Evolutionary conservation across 2,329 filamentous ascomycete genomes (phyloP), one percentile per base, ranked within the genome.

Genomic region (Penicillium sp.): DNA sequence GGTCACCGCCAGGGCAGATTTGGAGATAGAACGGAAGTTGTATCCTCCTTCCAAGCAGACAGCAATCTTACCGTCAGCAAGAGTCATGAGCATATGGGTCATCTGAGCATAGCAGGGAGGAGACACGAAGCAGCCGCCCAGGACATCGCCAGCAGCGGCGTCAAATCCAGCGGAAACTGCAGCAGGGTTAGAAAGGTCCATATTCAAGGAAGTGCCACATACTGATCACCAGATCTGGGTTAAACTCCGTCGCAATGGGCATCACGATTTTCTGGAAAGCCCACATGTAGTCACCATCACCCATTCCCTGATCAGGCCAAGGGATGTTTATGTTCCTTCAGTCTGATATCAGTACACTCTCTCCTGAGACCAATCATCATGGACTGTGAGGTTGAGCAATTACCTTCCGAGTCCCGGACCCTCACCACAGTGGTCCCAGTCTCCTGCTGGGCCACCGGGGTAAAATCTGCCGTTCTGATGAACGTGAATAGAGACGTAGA

Each of bases 61-160:
- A 2, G 90, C 89, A 13, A 99, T 81, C 67, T 92, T 96, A 25
- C 94, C 94, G 40, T 86, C 81, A 0, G 94, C 92, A 18, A 99
- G 79, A 2, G 90, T 91, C 92, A 96, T 97, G 43, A 99, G 82
- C 92, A 97, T 96, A 68, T 96, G 91, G 14, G 94, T 97, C 94
- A 99, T 97, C 67, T 99, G 92, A 13, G 92, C 90, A 68, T 97
- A 99, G 67, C 94, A 95, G 4, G 85, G 76, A 0, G 94, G 94
- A 1, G 91, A 88, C 5, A 99, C 94, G 65, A 90, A 92, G 69
- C 94, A 99, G 28, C 89, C 90, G 45, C 94, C 94, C 1, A 99
- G 81, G 66, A 94, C 87, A 70, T 99, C 94, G 11, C 94, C 94
- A 58, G 89, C 89, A 0, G 94, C 94, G 14, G 94, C 94, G 69